A percentile compares a stretch with the other conserved stretches of the same genome.
Evolutionary conservation across 225 moss, liverwort and hornwort species (phyloP).

Genomic region (Takakia lepidozioides): DNA sequence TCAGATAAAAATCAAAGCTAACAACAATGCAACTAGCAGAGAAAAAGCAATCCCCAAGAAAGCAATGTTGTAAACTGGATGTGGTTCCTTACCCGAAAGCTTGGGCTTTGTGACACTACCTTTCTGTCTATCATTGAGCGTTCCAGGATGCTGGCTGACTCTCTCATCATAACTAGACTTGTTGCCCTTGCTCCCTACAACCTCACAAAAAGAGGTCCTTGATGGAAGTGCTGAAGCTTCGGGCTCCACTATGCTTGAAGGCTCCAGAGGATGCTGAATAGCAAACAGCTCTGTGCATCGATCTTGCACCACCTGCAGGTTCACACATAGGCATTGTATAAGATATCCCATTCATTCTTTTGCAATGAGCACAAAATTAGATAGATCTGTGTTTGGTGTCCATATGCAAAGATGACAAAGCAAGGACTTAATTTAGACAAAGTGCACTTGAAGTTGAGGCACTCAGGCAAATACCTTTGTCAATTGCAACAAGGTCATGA

Average conservation of each 20-base stretch:
- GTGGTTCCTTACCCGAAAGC: neutral
- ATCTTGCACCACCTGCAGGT: conserved; percentile 80
- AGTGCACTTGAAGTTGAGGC: too few species aligned
- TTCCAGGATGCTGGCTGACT: conserved; percentile 8
- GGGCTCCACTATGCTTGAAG: conserved; percentile 38
- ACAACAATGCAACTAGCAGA: conserved; percentile 24
- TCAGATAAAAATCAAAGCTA: conserved; percentile 13
- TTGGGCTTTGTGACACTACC: neutral
- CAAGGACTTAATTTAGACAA: too few species aligned
- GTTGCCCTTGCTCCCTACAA: conserved; percentile 7
- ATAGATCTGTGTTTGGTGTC: too few species aligned
- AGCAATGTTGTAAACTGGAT: conserved; percentile 8
- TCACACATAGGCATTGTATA: neutral
- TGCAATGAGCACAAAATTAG: neutral
- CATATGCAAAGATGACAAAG: too few species aligned
- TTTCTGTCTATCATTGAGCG: conserved; percentile 2
- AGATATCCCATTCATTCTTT: neutral
- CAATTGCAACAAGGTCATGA: too few species aligned
- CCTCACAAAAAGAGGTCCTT: conserved; percentile 13
- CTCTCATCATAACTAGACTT: neutral
- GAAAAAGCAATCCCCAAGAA: conserved; percentile 19
- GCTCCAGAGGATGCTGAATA: conserved; percentile 30
- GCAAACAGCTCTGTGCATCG: conserved; percentile 64
- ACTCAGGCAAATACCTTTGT: too few species aligned
- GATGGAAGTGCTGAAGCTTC: conserved; percentile 21